Conservation (phyloP, 2,329 filamentous ascomycete genomes). For the Phoma sp. region DNA sequence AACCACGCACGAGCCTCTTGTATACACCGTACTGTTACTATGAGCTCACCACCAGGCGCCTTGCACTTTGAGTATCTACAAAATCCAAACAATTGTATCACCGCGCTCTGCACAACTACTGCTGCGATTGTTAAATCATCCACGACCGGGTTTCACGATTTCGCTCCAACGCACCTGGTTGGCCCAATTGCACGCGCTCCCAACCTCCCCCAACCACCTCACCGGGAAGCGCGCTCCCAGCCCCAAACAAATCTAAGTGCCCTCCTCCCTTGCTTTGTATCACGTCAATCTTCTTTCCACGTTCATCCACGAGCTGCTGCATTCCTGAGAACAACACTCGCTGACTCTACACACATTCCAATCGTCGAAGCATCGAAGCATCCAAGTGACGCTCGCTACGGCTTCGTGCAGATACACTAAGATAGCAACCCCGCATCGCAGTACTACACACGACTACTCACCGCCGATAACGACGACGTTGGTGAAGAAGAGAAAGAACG, state of each 20-base stretch:
- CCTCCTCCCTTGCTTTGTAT: conserved; percentile 31
- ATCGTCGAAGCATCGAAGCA: conserved; percentile 1
- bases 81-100: too few species aligned
- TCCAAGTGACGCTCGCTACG: conserved; percentile 7
- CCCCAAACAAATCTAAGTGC: conserved; percentile 37
- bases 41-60: neutral
- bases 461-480: too few species aligned
- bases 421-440: conserved; percentile 18
- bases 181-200: conserved; percentile 2
- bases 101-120: neutral
- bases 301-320: conserved; percentile 6
- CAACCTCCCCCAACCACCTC: conserved; percentile 21
- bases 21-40: neutral
- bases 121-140: neutral
- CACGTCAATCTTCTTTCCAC: conserved; percentile 15
- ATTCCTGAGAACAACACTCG: conserved; percentile 15
- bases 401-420: conserved; percentile 17
- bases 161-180: neutral
- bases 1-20: neutral
- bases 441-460: neutral
- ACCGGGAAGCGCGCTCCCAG: conserved; percentile 22
- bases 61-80: too few species aligned
- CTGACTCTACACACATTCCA: conserved; percentile 14
- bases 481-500: too few species aligned
- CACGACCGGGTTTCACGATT: conserved; percentile 1